Base-by-base conservation (phyloP, 345 rosid genomes). In the Arabidopsis suecica region DNA sequence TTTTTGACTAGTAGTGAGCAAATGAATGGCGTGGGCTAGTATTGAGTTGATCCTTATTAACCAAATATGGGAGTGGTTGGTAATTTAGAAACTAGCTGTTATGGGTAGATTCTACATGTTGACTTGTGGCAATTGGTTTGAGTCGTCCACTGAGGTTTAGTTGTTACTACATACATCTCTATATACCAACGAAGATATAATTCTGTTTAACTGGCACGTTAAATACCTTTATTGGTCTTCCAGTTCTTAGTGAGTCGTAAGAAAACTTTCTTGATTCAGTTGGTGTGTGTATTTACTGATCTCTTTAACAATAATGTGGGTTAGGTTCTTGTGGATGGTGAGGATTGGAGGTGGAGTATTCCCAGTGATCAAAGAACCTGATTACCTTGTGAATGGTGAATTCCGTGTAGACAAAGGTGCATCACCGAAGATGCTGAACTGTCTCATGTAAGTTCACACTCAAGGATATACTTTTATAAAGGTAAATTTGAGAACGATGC, bases 241-340 rank as follows among this genome's bases (percentile, higher is more conserved):
- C 48, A 25, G 60, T 68, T 38, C 34, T 25, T 40, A n/a, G 38
- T 5, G 23, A 6, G 7, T 12, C 16, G 5, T 48, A 49, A 36
- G 33, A 18, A 53, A 51, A 14, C 48, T 14, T 55, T 44, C 13
- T 32, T 5, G 14, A 13, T 20, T 18, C 45, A 50, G 32, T 67
- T 48, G 13, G 66, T 58, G 33, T 74, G 77, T 68, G 47, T 40
- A 41, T 22, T 68, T 34, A 56, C 42, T 63, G 66, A 62, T 70
- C 28, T 30, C 16, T 13, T n/a, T 25, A 6, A 1, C 3, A 20
- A n/a, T 18, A 7, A 5, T 28, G 25, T 60, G 40, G 57, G 50
- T 73, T 78, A 95, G 99, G 84, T 95, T 95, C 82, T 79, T 95
- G 86, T 95, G 99, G 99, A 95, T 95, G 99, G 99, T 95, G 80